Evolutionary conservation across 805 yeast genomes (phyloP), one percentile per base, ranked within the genome.

Genomic region (Hemisphaericaspora nanyangensis): DNA sequence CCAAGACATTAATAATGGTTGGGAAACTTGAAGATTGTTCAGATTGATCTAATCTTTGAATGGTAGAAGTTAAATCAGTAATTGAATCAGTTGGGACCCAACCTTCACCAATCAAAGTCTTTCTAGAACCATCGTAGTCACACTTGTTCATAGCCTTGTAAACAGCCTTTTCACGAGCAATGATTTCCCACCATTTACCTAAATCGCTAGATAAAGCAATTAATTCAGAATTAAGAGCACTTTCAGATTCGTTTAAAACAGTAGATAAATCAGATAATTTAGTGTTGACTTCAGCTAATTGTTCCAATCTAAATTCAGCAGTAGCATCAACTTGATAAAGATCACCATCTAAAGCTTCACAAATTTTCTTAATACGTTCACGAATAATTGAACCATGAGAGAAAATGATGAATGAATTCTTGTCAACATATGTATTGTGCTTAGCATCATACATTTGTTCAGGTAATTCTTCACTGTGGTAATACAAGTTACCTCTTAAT

Each of bases 81-180:
- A 90, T 64, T 45, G 89, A 96, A 46, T 77, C 79, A 16, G 81
- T 73, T 29, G 99, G 98, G 16, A 87, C 70, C 99, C 99, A 93
- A 24, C 98, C 99, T 68, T 95, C 98, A 16, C 95, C 95, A 34
- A 91, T 77, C 44, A 93, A 70, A 27, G 95, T 85, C 59, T 85
- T 79, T 64, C 96, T 80, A n/a, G 82, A 68, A 47, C 78, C 86
- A 55, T 85, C 95, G 60, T 82, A 84, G 55, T 85, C 87, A 60
- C 88, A 80, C 52, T 76, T 70, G 62, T 88, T 88, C 69, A 93
- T 70, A 0, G 88, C 76, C 25, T 82, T 72, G 61, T 83, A 89
- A 12, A 90, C 81, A 11, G 88, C 82, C 57, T 86, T 86, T 61
- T 93, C 99, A 58, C 88, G 79, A 41, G 79, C 79, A 22, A 69